These are phyloP conservation scores for Chaetomium tenue DNA, from an alignment of 495 filamentous ascomycete species.

Conservation along the genomic window DNA sequence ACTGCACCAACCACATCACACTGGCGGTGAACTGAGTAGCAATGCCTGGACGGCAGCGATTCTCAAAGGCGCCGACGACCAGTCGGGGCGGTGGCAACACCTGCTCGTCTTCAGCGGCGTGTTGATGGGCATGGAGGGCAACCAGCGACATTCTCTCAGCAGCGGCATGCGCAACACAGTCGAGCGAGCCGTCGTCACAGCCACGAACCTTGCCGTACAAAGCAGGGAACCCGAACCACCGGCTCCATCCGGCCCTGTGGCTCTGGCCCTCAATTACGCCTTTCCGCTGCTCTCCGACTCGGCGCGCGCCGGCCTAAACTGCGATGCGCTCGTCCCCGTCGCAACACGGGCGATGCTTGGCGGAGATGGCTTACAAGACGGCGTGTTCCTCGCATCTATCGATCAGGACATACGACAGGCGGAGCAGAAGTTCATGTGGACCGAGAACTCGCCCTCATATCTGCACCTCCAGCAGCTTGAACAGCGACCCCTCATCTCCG, in stretches of 20 bases:
- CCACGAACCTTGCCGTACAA: conserved; percentile 69
- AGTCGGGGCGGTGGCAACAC: conserved; percentile 86
- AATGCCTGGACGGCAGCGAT: conserved; percentile 85
- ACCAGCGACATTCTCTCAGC: conserved; percentile 62
- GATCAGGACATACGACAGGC: conserved; percentile 69
- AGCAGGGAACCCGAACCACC: conserved; percentile 40
- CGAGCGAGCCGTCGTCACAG: conserved; percentile 73
- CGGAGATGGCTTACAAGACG: conserved; percentile 74
- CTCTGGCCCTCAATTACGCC: conserved; percentile 72
- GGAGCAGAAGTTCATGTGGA: conserved; percentile 71
- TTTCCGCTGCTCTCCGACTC: conserved; percentile 70
- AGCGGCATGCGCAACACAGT: conserved; percentile 64
- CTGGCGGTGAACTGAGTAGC: conserved; percentile 51
- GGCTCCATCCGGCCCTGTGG: conserved; percentile 60
- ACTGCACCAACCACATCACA: conserved; percentile 17
- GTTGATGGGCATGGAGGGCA: conserved; percentile 74
- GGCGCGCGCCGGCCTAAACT: conserved; percentile 59
- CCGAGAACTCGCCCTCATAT: conserved; percentile 58
- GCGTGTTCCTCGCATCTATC: conserved; percentile 75
- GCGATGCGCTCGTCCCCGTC: conserved; percentile 71
- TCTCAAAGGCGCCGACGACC: conserved; percentile 78
- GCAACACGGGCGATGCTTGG: conserved; percentile 64
- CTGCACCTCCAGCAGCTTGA: conserved; percentile 55
- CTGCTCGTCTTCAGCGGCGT: conserved; percentile 76
- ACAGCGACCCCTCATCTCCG: conserved; percentile 68